A percentile compares a stretch with the other conserved stretches of the same genome.
Evolutionary conservation across 1,139 yeast species (phyloP).

Genomic region (Magnusiomyces suaveolens): DNA sequence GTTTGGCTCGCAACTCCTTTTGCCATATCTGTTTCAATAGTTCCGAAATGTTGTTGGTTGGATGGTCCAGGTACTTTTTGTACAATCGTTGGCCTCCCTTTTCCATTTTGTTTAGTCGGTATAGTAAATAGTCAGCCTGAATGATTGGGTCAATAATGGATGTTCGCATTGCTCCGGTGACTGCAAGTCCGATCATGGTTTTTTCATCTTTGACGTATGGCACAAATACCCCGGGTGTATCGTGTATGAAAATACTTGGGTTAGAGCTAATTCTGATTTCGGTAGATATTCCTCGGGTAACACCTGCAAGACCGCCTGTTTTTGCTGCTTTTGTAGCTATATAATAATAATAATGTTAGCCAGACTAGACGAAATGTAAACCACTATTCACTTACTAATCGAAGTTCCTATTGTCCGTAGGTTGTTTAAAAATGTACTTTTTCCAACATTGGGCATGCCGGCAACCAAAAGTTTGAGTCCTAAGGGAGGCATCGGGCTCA

Average conservation of each 20-base stretch:
- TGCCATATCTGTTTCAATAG: constrained; percentile 44
- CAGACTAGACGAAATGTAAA: constrained; percentile 9
- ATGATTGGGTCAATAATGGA: constrained; percentile 70
- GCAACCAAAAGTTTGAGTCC: constrained; percentile 70
- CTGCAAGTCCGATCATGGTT: constrained; percentile 65
- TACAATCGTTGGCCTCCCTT: constrained; percentile 27
- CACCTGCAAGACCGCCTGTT: constrained; percentile 88
- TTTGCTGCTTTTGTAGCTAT: constrained; percentile 56
- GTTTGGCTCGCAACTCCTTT: constrained; percentile 20
- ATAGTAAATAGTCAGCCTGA: constrained; percentile 78
- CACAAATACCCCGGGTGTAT: constrained; percentile 86
- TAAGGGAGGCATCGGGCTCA: constrained; percentile 59
- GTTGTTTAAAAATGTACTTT: constrained; percentile 77
- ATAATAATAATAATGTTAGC: constrained; percentile 2
- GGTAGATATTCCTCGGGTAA: constrained; percentile 73
- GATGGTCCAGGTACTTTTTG: constrained; percentile 42
- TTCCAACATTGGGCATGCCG: constrained; percentile 98
- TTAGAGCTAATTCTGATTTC: constrained; percentile 52
- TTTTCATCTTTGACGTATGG: constrained; percentile 61
- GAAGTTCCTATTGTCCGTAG: constrained; percentile 50
- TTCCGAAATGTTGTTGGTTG: constrained; percentile 66
- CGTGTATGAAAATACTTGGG: constrained; percentile 68
- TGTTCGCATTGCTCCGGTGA: constrained; percentile 70
- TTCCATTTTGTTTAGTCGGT: constrained; percentile 45
- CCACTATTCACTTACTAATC: constrained; percentile 29